These are phyloP conservation scores for Nannochloris sp. DNA, from an alignment of 139 green algal genomes.

Conservation along the genomic window DNA sequence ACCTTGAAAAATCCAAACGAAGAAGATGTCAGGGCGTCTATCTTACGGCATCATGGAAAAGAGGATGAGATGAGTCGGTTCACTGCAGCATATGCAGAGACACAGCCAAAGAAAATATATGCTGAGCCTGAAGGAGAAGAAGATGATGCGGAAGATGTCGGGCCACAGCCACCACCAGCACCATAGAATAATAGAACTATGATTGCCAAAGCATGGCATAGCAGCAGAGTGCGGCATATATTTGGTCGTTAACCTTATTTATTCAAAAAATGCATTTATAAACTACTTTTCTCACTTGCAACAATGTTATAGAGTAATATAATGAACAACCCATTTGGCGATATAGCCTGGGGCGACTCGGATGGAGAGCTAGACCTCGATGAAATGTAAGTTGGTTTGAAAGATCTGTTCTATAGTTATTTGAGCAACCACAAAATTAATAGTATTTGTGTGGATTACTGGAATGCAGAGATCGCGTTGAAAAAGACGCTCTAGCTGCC, in stretches of 20 bases:
- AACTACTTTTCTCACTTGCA: no score
- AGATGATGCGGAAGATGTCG: constrained; percentile 38
- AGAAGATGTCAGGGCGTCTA: constrained; percentile 52
- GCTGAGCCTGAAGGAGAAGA: constrained; percentile 59
- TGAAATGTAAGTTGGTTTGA: background rate
- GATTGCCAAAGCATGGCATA: no score
- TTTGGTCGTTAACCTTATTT: no score
- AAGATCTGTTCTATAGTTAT: background rate
- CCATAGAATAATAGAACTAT: background rate
- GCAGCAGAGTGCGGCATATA: no score
- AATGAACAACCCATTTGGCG: no score
- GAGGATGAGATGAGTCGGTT: constrained; percentile 46
- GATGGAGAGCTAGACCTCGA: background rate
- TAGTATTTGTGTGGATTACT: background rate
- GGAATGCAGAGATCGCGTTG: background rate
- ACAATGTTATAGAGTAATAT: no score
- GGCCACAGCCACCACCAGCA: background rate
- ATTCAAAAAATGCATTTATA: background rate
- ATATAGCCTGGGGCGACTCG: no score
- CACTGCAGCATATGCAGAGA: constrained; percentile 65
- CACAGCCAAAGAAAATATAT: constrained; percentile 73
- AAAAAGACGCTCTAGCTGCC: background rate
- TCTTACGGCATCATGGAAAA: constrained; percentile 58
- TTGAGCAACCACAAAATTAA: background rate
- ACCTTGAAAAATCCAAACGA: constrained; percentile 47